phyloP scores from a whole-genome alignment of 2,329 filamentous ascomycete species.

The Claviceps humidiphila region DNA sequence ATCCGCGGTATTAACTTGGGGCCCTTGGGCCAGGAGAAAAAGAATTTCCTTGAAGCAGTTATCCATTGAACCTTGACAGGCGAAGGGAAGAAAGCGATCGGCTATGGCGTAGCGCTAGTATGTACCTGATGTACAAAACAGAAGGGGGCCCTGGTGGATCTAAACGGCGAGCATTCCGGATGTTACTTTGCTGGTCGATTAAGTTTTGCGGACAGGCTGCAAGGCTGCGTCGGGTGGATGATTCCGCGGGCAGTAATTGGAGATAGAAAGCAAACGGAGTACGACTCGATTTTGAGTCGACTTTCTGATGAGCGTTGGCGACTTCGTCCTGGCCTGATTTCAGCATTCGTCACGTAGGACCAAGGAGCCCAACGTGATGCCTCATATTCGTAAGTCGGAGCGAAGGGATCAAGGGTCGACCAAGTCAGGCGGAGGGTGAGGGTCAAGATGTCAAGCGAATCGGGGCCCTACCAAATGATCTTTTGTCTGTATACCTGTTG shows the following conservation, averaged over 20 bases:
- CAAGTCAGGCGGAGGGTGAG: neutral
- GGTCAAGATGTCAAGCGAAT: neutral
- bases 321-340: neutral
- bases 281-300: neutral
- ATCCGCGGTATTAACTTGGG: too few species aligned
- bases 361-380: neutral
- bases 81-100: neutral
- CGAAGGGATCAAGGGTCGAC: neutral
- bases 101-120: neutral
- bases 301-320: too few species aligned
- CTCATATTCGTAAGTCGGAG: neutral
- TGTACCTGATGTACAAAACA: neutral
- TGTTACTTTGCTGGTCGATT: constrained; percentile 14
- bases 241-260: neutral
- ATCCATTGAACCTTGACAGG: neutral
- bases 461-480: neutral
- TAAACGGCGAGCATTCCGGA: constrained; percentile 16
- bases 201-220: constrained; percentile 10
- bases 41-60: neutral
- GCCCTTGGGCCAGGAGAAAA: neutral
- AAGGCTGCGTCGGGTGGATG: constrained; percentile 7
- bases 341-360: neutral
- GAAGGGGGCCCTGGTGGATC: constrained; percentile 8
- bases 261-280: neutral
- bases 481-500: neutral